Evolutionary conservation across 257 asterid species (phyloP).

Genomic region (Solanum sejunctum): DNA sequence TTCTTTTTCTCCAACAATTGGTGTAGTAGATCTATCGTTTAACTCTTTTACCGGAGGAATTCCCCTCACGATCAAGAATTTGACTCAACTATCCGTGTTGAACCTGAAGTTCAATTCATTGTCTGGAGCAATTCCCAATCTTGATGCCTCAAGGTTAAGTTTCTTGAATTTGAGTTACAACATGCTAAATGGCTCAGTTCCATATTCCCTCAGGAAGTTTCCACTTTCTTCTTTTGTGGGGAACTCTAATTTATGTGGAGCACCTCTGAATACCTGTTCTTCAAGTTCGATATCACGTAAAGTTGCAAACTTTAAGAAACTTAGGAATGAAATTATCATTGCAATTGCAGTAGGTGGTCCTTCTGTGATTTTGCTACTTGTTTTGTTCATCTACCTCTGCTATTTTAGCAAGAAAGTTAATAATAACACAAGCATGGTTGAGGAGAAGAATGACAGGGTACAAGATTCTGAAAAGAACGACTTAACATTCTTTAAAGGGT

Average conservation of each 20-base stretch:
- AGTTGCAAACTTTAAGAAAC: conserved; percentile 14
- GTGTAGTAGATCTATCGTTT: conserved; percentile 49
- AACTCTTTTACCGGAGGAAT: conserved; percentile 59
- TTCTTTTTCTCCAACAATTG: conserved; percentile 32
- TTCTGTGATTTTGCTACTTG: conserved; percentile 18
- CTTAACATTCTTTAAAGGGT: neutral
- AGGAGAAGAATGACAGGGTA: conserved; percentile 54
- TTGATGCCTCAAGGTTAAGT: conserved; percentile 37
- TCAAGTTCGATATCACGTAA: conserved; percentile 16
- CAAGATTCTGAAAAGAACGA: conserved; percentile 30
- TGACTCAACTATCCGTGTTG: conserved; percentile 34
- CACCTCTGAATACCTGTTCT: conserved; percentile 37
- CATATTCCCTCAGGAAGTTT: conserved; percentile 47
- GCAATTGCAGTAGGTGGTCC: conserved; percentile 37
- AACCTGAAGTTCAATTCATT: conserved; percentile 48
- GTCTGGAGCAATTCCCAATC: conserved; percentile 41
- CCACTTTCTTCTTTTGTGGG: conserved; percentile 61
- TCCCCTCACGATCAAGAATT: conserved; percentile 18
- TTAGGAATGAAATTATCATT: conserved; percentile 26
- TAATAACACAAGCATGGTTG: conserved; percentile 20
- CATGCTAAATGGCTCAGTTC: conserved; percentile 54
- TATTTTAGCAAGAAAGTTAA: conserved; percentile 35
- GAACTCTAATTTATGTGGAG: conserved; percentile 51
- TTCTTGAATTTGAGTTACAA: conserved; percentile 58
- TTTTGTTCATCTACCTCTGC: conserved; percentile 14